Evolutionary conservation across 2,329 filamentous ascomycete genomes (phyloP).

Genomic region (Penicillium sp.): DNA sequence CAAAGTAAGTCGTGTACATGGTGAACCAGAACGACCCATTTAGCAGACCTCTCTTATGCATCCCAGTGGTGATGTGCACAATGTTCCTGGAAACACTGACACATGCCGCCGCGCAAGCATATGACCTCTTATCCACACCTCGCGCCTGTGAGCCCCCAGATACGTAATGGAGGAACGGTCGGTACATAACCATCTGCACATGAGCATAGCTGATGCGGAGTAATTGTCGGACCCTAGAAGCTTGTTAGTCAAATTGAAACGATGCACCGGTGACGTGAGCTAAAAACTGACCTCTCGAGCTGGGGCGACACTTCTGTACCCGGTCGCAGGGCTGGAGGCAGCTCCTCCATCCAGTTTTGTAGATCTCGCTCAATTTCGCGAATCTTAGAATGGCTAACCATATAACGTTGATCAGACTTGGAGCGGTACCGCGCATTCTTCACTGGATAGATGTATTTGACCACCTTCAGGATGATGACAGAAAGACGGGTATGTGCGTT

Average conservation of each 20-base stretch:
- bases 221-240: constrained; percentile 54
- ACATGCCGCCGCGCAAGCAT: constrained; percentile 66
- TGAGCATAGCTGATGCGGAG: constrained; percentile 66
- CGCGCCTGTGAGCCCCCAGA: constrained; percentile 53
- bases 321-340: constrained; percentile 77
- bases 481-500: constrained; percentile 63
- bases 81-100: constrained; percentile 68
- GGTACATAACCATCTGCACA: constrained; percentile 65
- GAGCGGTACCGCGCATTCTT: constrained; percentile 50
- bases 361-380: constrained; percentile 66
- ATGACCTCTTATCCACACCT: constrained; percentile 62
- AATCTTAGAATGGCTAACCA: constrained; percentile 65
- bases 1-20: constrained; percentile 70
- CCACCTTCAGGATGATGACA: constrained; percentile 61
- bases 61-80: constrained; percentile 65
- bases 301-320: constrained; percentile 75
- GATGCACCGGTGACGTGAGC: constrained; percentile 1
- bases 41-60: constrained; percentile 63
- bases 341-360: constrained; percentile 62
- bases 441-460: constrained; percentile 65
- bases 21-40: constrained; percentile 68
- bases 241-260: constrained; percentile 4
- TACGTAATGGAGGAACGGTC: constrained; percentile 67
- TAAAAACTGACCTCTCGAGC: constrained; percentile 66
- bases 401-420: constrained; percentile 58